phyloP scores from a whole-genome alignment of 331 rosid species.

The Telfairia occidentalis region DNA sequence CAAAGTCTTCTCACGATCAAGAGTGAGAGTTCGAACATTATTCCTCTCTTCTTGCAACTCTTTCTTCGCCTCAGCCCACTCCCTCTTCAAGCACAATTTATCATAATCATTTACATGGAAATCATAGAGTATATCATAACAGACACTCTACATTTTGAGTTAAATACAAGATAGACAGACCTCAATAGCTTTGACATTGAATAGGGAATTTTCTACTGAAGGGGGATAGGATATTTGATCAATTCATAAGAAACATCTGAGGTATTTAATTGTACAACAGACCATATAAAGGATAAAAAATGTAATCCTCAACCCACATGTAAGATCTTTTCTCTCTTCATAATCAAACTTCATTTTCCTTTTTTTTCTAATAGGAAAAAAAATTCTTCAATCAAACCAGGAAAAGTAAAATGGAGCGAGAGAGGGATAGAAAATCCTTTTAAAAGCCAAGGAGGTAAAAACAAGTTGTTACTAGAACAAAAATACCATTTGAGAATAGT shows the following conservation, averaged over 20 bases:
- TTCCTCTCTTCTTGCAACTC: conserved; percentile 76
- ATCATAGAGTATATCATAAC: background rate
- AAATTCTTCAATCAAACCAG: too few relatives aligned
- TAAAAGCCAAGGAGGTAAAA: too few relatives aligned
- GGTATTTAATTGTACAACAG: background rate
- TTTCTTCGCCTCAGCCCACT: conserved; percentile 91
- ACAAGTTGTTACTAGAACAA: too few relatives aligned
- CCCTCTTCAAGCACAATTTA: conserved; percentile 39
- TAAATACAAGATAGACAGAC: background rate
- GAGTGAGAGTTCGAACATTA: conserved; percentile 44
- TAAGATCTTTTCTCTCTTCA: background rate
- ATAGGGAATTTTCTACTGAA: background rate
- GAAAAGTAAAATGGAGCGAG: too few relatives aligned
- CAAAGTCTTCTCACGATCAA: conserved; percentile 55
- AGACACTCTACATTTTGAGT: background rate
- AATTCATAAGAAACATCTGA: background rate
- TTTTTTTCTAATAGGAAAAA: too few relatives aligned
- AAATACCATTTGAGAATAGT: too few relatives aligned
- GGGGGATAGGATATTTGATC: background rate
- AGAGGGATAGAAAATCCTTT: too few relatives aligned
- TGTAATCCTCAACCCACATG: background rate
- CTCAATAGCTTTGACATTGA: background rate
- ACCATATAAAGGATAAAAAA: background rate
- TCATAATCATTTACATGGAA: background rate
- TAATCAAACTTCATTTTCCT: background rate